phyloP scores from a whole-genome alignment of 2,329 filamentous ascomycete genomes.

The Clonostachys sp. region DNA sequence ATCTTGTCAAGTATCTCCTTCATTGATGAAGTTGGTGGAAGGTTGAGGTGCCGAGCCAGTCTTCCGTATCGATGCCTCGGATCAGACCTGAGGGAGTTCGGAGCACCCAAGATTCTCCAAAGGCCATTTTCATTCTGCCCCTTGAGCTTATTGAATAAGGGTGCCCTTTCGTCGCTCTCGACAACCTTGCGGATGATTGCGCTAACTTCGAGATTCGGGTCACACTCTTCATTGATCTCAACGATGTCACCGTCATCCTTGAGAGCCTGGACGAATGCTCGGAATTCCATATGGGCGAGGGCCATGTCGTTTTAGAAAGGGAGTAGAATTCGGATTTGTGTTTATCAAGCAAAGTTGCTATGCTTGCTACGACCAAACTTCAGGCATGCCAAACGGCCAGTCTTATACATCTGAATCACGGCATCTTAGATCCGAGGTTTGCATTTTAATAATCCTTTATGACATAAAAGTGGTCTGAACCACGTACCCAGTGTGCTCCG shows the following conservation, averaged over 20 bases:
- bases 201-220: constrained; percentile 37
- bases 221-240: constrained; percentile 34
- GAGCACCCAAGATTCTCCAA: constrained; percentile 40
- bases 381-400: too few species aligned
- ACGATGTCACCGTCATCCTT: constrained; percentile 34
- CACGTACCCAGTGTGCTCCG: too few species aligned
- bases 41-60: constrained; percentile 31
- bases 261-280: constrained; percentile 37
- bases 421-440: too few species aligned
- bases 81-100: constrained; percentile 26
- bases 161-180: constrained; percentile 39
- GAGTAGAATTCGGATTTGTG: too few species aligned
- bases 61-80: constrained; percentile 28
- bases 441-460: too few species aligned
- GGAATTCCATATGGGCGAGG: constrained; percentile 28
- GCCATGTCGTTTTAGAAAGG: too few species aligned
- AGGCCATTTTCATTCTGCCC: constrained; percentile 34
- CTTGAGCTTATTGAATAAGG: constrained; percentile 46
- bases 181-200: constrained; percentile 40
- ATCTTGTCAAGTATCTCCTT: constrained; percentile 32
- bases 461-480: too few species aligned
- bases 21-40: constrained; percentile 28
- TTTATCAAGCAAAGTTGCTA: too few species aligned
- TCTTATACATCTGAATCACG: too few species aligned
- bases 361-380: too few species aligned